Percentiles rank a stretch among this genome's conserved stretches.
Evolutionary conservation across 257 asterid genomes (phyloP).

Genomic region (Jacaranda copaia): DNA sequence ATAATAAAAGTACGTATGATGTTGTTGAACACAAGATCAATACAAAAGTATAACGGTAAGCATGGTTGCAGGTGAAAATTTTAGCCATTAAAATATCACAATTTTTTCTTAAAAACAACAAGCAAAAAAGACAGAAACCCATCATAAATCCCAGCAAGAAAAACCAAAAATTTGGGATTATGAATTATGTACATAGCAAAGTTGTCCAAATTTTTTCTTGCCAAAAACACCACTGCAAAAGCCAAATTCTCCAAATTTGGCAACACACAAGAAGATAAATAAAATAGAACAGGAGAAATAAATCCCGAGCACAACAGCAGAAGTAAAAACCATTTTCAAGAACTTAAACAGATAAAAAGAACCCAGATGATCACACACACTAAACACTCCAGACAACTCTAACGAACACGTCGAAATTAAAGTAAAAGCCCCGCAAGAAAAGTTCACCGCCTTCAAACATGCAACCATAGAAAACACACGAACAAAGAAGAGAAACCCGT

Average conservation of each 20-base stretch:
- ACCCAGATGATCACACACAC: constrained; percentile 3
- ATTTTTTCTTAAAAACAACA: not conserved
- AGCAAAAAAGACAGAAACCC: not conserved
- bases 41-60: not conserved
- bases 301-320: no score
- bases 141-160: not conserved
- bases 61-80: not conserved
- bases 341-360: not conserved
- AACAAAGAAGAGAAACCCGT: no score
- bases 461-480: constrained; percentile 3
- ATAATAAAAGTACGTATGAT: not conserved
- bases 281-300: no score
- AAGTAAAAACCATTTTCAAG: not conserved
- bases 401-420: not conserved
- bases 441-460: not conserved
- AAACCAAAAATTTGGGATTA: constrained; percentile 13
- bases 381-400: not conserved
- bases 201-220: constrained; percentile 1
- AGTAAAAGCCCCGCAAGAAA: not conserved
- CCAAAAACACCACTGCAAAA: not conserved
- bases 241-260: not conserved
- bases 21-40: not conserved
- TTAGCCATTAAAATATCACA: not conserved
- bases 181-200: not conserved
- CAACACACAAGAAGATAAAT: not conserved